Percentiles rank a stretch among this genome's conserved stretches.
Evolutionary conservation across 2,329 filamentous ascomycete species (phyloP).

Genomic region (Fusarium mexicanum): DNA sequence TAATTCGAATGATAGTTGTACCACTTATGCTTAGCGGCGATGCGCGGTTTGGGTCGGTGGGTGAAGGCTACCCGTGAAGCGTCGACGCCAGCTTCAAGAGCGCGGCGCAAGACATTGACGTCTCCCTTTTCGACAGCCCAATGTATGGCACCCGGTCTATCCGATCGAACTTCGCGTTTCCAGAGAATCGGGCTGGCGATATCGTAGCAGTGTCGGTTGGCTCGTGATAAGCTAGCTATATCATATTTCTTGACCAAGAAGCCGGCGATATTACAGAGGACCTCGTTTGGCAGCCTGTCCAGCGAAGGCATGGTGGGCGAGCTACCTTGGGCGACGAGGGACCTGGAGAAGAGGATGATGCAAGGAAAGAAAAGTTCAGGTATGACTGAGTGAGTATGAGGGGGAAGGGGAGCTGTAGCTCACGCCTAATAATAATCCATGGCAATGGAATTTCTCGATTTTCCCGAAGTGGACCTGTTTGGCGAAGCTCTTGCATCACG

Average conservation of each 20-base stretch:
- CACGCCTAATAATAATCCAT: conserved; percentile 2
- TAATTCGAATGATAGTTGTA: conserved; percentile 43
- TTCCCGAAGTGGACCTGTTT: conserved; percentile 8
- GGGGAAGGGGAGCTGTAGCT: conserved; percentile 36
- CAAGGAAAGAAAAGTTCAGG: background rate
- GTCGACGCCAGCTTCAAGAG: conserved; percentile 39
- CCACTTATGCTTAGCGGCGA: conserved; percentile 38
- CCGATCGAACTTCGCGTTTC: conserved; percentile 41
- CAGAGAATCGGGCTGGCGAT: conserved; percentile 42
- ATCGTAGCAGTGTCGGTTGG: conserved; percentile 39
- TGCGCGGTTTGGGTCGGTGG: conserved; percentile 42
- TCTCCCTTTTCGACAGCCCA: conserved; percentile 42
- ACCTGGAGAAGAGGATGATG: conserved; percentile 7
- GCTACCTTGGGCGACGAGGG: conserved; percentile 19
- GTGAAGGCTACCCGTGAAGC: conserved; percentile 39
- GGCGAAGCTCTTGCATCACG: conserved; percentile 3
- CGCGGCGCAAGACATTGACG: conserved; percentile 32
- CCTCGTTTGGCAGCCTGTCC: conserved; percentile 45
- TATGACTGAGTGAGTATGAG: background rate
- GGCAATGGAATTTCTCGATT: conserved; percentile 15
- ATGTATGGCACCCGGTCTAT: conserved; percentile 41
- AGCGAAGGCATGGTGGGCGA: conserved; percentile 43
- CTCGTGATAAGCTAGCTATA: conserved; percentile 38
- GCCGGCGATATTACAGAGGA: conserved; percentile 38
- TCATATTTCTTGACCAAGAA: conserved; percentile 42